Conservation (phyloP, 805 yeast species). For the Saccharomycopsis oosterbeekiorum region DNA sequence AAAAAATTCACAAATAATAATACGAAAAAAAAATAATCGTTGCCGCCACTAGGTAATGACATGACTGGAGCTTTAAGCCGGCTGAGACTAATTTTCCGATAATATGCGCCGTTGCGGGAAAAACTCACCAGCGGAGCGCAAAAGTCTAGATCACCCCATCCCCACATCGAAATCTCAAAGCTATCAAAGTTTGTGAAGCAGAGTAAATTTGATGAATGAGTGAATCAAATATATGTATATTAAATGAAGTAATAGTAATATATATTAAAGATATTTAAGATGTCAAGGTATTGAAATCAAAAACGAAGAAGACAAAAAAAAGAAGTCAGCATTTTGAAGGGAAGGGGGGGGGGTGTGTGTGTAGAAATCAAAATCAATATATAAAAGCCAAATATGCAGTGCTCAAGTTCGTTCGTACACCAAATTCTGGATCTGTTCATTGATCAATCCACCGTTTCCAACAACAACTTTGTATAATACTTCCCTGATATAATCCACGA, state of each 20-base stretch:
- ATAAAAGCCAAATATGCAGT: neutral
- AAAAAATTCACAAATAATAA: neutral
- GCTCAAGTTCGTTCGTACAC: neutral
- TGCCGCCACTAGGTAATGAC: neutral
- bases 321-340: neutral
- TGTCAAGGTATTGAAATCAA: neutral
- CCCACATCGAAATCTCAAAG: neutral
- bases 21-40: neutral
- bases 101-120: neutral
- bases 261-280: neutral
- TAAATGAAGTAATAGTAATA: neutral
- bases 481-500: slow-evolving; percentile 33
- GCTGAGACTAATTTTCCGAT: slow-evolving; percentile 1
- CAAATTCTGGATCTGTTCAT: slow-evolving; percentile 1
- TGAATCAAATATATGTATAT: neutral
- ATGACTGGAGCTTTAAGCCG: neutral
- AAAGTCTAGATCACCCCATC: neutral
- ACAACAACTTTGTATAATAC: slow-evolving; percentile 39
- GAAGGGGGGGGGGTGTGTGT: too few relatives aligned
- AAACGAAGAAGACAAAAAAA: neutral
- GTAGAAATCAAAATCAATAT: neutral
- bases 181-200: neutral
- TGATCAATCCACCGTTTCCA: slow-evolving; percentile 36
- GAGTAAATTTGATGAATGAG: neutral
- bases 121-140: neutral